These are phyloP conservation scores for Trametes villosa DNA, from an alignment of 768 basidiomycete species.

Conservation along the genomic window DNA sequence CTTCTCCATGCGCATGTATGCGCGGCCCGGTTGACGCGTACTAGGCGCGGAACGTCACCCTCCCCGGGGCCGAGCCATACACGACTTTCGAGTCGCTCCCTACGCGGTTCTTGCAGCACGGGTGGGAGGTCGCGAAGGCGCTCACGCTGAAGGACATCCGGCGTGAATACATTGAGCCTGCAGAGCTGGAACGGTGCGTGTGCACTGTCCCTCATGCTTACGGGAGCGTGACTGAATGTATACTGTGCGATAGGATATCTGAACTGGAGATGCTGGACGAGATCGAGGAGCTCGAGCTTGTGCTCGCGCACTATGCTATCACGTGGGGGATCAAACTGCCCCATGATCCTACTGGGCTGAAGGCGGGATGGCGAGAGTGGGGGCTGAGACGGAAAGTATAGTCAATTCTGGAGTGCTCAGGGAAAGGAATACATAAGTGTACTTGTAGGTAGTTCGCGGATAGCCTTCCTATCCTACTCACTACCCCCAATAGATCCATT, in stretches of 20 bases:
- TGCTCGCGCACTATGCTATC: constrained; percentile 87
- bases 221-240: not conserved
- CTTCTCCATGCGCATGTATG: not conserved
- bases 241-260: constrained; percentile 57
- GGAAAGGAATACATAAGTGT: no score
- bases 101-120: constrained; percentile 58
- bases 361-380: constrained; percentile 27
- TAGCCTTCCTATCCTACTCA: no score
- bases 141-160: constrained; percentile 75
- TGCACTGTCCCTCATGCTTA: not conserved
- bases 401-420: not conserved
- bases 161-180: constrained; percentile 45
- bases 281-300: constrained; percentile 90
- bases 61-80: constrained; percentile 76
- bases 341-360: not conserved
- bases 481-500: no score
- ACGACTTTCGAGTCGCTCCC: constrained; percentile 58
- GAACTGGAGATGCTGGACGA: constrained; percentile 90
- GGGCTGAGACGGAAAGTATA: constrained; percentile 10
- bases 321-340: constrained; percentile 62
- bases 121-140: constrained; percentile 59
- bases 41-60: constrained; percentile 73
- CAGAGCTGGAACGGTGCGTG: constrained; percentile 63
- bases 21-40: no score
- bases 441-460: no score